These are phyloP conservation scores for Metschnikowia lachancei DNA, from an alignment of 805 yeast species.

Conservation along the genomic window DNA sequence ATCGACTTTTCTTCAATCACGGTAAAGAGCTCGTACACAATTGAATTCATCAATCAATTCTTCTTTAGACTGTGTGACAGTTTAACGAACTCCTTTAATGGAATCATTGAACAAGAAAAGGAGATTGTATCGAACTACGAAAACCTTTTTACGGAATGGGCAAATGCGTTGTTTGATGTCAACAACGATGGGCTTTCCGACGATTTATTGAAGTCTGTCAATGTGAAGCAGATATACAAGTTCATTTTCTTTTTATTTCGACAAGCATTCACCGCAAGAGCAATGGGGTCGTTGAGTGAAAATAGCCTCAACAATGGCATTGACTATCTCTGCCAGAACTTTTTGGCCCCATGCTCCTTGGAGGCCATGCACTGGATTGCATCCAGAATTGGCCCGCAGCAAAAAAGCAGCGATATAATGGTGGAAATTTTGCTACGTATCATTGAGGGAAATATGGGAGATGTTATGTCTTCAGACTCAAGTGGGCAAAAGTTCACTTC, in stretches of 20 bases:
- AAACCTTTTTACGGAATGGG: slow-evolving; percentile 61
- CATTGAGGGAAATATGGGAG: slow-evolving; percentile 15
- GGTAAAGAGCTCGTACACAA: slow-evolving; percentile 30
- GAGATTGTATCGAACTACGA: slow-evolving; percentile 34
- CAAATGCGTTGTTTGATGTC: slow-evolving; percentile 70
- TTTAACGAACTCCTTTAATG: slow-evolving; percentile 24
- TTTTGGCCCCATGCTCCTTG: slow-evolving; percentile 55
- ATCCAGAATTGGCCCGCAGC: slow-evolving; percentile 17
- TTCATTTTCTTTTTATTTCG: slow-evolving; percentile 72
- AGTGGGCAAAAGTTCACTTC: slow-evolving; percentile 13
- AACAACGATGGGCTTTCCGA: slow-evolving; percentile 74
- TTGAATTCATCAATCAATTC: slow-evolving; percentile 35
- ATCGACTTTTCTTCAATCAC: slow-evolving; percentile 26
- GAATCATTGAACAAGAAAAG: slow-evolving; percentile 26
- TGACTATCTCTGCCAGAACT: slow-evolving; percentile 83
- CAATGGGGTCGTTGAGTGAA: slow-evolving; percentile 51
- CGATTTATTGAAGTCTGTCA: slow-evolving; percentile 65
- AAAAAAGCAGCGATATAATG: slow-evolving; percentile 14
- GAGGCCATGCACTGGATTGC: slow-evolving; percentile 35
- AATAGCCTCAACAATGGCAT: slow-evolving; percentile 71
- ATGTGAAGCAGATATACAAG: slow-evolving; percentile 63
- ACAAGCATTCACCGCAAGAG: slow-evolving; percentile 64
- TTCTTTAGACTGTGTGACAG: slow-evolving; percentile 31
- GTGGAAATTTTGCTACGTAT: slow-evolving; percentile 15
- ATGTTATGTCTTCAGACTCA: slow-evolving; percentile 5